A percentile compares a stretch with the other conserved stretches of the same genome.
Conservation (phyloP, 2,329 filamentous ascomycete species). For the Amauroascus niger region DNA sequence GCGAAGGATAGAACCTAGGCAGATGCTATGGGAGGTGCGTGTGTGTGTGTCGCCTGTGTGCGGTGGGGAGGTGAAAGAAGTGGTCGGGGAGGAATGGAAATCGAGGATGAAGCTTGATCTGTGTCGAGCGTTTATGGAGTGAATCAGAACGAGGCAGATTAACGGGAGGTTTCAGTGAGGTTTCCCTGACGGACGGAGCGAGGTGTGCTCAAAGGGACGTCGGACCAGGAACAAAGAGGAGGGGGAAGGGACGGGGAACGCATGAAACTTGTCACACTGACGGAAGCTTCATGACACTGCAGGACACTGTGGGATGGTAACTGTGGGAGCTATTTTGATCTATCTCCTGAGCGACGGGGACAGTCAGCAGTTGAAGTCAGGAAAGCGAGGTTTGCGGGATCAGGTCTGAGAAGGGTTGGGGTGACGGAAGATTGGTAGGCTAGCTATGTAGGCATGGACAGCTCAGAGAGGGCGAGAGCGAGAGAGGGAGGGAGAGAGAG, state of each 20-base stretch:
- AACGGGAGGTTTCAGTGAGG: constrained; percentile 9
- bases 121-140: constrained; percentile 7
- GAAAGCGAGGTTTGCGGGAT: too few relatives aligned
- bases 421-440: background rate
- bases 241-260: constrained; percentile 20
- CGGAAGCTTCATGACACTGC: constrained; percentile 20
- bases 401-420: too few relatives aligned
- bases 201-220: constrained; percentile 20
- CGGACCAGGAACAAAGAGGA: constrained; percentile 18
- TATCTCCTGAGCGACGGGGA: background rate
- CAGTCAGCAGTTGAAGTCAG: background rate
- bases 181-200: constrained; percentile 12
- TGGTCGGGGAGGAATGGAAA: background rate
- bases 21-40: background rate
- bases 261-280: constrained; percentile 20
- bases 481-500: too few relatives aligned
- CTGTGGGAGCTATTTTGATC: constrained; percentile 6
- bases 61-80: too few relatives aligned
- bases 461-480: too few relatives aligned
- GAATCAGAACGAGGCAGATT: constrained; percentile 12
- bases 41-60: too few relatives aligned
- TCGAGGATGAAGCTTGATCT: background rate
- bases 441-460: constrained; percentile 6
- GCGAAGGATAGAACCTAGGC: background rate
- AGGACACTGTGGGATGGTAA: constrained; percentile 2